Conservation (phyloP, 495 filamentous ascomycete genomes). For the Penicillium bovifimosum region DNA sequence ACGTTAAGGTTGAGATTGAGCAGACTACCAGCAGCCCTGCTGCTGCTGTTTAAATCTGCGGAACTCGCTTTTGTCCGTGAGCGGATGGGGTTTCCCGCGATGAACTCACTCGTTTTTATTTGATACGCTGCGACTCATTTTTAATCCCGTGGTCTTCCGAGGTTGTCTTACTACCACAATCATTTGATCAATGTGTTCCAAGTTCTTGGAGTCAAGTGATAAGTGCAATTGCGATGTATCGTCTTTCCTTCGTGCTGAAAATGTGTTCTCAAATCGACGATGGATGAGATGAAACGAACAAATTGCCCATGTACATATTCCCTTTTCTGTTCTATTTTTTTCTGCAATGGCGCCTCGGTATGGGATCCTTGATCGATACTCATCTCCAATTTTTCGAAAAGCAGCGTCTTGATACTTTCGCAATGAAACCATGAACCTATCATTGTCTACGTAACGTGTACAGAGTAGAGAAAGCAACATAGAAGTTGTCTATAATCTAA, state of each 20-base stretch:
- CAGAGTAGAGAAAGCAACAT: not conserved
- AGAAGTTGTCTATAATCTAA: slow-evolving; percentile 9
- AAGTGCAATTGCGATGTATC: not conserved
- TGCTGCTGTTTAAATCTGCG: slow-evolving; percentile 25
- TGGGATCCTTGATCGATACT: slow-evolving; percentile 28
- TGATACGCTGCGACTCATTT: slow-evolving; percentile 1
- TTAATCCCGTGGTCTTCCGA: slow-evolving; percentile 6
- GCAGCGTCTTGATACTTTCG: slow-evolving; percentile 26
- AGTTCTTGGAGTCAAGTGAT: not conserved
- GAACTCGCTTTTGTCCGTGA: not conserved
- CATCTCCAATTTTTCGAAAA: slow-evolving; percentile 17
- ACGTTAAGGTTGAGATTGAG: slow-evolving; percentile 45
- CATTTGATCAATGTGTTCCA: slow-evolving; percentile 15
- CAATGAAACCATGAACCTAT: slow-evolving; percentile 31
- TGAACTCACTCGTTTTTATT: slow-evolving; percentile 8
- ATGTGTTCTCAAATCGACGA: not conserved
- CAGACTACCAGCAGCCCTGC: slow-evolving; percentile 26
- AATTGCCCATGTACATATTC: slow-evolving; percentile 28
- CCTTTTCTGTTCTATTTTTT: slow-evolving; percentile 18
- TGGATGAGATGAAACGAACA: slow-evolving; percentile 19
- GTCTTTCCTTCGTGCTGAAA: not conserved
- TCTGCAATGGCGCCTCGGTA: slow-evolving; percentile 26
- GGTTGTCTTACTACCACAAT: slow-evolving; percentile 13
- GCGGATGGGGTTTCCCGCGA: not conserved
- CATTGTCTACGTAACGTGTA: not conserved